Conservation (phyloP, 768 basidiomycete species). For the Tephrocybe sp. region DNA sequence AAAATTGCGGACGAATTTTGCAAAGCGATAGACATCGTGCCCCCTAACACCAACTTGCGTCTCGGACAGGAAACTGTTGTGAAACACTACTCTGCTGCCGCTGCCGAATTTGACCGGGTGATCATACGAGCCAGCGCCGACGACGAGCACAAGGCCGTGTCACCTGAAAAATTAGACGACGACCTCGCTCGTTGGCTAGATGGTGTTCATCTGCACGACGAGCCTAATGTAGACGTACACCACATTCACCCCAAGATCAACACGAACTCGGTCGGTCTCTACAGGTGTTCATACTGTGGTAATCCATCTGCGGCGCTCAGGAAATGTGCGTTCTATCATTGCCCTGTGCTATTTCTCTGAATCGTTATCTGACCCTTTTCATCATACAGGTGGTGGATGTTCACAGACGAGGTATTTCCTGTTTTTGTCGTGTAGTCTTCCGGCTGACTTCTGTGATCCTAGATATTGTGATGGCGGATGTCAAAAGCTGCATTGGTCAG, state of each 20-base stretch:
- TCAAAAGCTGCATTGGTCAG: slow-evolving; percentile 37
- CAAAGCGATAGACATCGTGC: slow-evolving; percentile 40
- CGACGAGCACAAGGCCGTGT: slow-evolving; percentile 24
- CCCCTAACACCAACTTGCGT: slow-evolving; percentile 51
- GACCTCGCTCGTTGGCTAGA: slow-evolving; percentile 36
- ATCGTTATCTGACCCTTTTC: background rate
- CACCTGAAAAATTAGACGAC: slow-evolving; percentile 45
- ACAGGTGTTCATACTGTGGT: slow-evolving; percentile 61
- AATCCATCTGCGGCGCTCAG: slow-evolving; percentile 58
- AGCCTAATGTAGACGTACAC: slow-evolving; percentile 25
- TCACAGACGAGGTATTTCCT: slow-evolving; percentile 21
- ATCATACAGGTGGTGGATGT: slow-evolving; percentile 22
- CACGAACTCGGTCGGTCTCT: slow-evolving; percentile 48
- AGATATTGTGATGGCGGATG: slow-evolving; percentile 46
- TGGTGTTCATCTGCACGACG: slow-evolving; percentile 24
- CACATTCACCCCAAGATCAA: slow-evolving; percentile 45
- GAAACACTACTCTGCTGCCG: slow-evolving; percentile 39
- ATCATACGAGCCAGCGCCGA: slow-evolving; percentile 32
- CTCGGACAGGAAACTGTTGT: slow-evolving; percentile 53
- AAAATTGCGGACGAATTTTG: slow-evolving; percentile 53
- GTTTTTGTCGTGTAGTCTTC: background rate
- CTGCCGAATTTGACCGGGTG: slow-evolving; percentile 45
- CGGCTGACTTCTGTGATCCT: background rate
- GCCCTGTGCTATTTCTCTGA: background rate
- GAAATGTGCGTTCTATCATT: slow-evolving; percentile 37